A percentile compares a stretch with the other conserved stretches of the same genome.
phyloP scores from a whole-genome alignment of 2,329 filamentous ascomycete species.

The Verticillium albo-atrum region DNA sequence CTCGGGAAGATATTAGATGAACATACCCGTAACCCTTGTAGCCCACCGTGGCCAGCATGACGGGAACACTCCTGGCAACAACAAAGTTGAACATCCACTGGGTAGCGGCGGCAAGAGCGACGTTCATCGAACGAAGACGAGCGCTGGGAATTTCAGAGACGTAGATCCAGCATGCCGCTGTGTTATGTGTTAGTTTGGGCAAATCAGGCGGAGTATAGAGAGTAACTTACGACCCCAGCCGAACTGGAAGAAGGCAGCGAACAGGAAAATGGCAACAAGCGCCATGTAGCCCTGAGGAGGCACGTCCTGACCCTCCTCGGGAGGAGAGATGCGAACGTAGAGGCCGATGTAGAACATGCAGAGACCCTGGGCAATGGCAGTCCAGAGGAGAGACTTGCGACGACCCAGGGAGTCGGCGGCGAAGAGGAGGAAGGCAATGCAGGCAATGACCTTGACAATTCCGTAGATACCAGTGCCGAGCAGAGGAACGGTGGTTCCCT shows the following conservation, averaged over 20 bases:
- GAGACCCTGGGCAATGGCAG: slow-evolving; percentile 53
- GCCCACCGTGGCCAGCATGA: slow-evolving; percentile 51
- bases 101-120: slow-evolving; percentile 59
- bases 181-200: slow-evolving; percentile 15
- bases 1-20: no score
- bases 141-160: slow-evolving; percentile 57
- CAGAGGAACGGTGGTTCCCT: slow-evolving; percentile 44
- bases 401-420: slow-evolving; percentile 57
- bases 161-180: slow-evolving; percentile 53
- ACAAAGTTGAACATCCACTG: slow-evolving; percentile 70
- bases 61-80: slow-evolving; percentile 57
- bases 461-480: slow-evolving; percentile 62
- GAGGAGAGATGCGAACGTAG: slow-evolving; percentile 56
- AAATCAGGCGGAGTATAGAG: not conserved
- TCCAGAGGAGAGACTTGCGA: slow-evolving; percentile 54
- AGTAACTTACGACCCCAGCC: slow-evolving; percentile 44
- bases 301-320: slow-evolving; percentile 40
- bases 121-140: slow-evolving; percentile 57
- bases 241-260: slow-evolving; percentile 50
- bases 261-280: slow-evolving; percentile 62
- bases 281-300: slow-evolving; percentile 60
- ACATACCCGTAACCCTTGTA: slow-evolving; percentile 29
- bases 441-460: slow-evolving; percentile 56
- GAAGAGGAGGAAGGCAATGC: slow-evolving; percentile 54
- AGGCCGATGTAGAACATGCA: slow-evolving; percentile 65